These are phyloP conservation scores for Rubia balearica DNA, from an alignment of 305 asterid species.

Conservation along the genomic window DNA sequence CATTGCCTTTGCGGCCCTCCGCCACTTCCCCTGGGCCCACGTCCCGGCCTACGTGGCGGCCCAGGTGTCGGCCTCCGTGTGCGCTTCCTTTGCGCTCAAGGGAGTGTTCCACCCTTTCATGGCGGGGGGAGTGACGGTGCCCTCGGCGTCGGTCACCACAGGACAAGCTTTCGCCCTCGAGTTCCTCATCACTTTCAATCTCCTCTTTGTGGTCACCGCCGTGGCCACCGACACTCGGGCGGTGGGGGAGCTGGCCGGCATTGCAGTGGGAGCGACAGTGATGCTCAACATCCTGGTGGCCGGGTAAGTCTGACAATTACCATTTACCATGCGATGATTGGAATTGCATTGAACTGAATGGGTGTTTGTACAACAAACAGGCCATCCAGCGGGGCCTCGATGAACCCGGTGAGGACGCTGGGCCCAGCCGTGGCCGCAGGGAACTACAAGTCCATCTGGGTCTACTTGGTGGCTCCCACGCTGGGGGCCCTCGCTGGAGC, in stretches of 20 bases:
- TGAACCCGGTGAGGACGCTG: constrained; percentile 85
- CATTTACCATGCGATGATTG: no score
- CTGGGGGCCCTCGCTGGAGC: constrained; percentile 82
- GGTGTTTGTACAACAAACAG: constrained; percentile 21
- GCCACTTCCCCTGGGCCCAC: constrained; percentile 89
- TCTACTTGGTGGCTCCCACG: constrained; percentile 73
- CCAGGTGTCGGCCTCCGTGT: constrained; percentile 79
- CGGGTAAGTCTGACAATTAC: constrained; percentile 75
- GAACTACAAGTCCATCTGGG: constrained; percentile 75
- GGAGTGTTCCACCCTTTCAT: constrained; percentile 72
- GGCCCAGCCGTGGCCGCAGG: constrained; percentile 94
- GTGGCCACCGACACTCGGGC: constrained; percentile 94
- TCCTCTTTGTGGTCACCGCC: constrained; percentile 82
- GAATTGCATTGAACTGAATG: no score
- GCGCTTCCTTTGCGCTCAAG: constrained; percentile 87
- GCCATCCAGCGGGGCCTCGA: constrained; percentile 79
- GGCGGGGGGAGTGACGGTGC: constrained; percentile 86
- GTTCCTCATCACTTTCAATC: constrained; percentile 78
- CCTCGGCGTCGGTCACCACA: constrained; percentile 61
- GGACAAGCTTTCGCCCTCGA: constrained; percentile 93
- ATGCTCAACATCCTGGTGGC: constrained; percentile 87
- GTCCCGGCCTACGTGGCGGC: constrained; percentile 88
- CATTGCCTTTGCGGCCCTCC: constrained; percentile 79
- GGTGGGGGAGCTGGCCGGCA: constrained; percentile 88
- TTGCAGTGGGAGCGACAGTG: constrained; percentile 91